A percentile compares a stretch with the other conserved stretches of the same genome.
phyloP scores from a whole-genome alignment of 495 filamentous ascomycete species.

The Tuber melanosporum region DNA sequence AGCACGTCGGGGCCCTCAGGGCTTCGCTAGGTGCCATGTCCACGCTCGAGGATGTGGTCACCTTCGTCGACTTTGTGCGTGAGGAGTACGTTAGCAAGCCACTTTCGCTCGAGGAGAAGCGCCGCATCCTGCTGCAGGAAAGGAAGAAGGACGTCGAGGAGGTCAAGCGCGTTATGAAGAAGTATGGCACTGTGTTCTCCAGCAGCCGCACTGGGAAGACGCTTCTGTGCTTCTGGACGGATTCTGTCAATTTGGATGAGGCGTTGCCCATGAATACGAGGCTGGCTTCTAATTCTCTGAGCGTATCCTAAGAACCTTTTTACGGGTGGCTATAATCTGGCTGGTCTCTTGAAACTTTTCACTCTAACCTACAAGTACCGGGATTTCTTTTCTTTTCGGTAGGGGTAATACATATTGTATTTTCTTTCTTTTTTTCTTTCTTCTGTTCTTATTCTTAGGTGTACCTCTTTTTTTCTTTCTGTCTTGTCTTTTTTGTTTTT shows the following conservation, averaged over 20 bases:
- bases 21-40: constrained; percentile 85
- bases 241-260: not conserved
- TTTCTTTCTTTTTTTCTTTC: not conserved
- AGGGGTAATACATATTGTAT: not conserved
- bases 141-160: not conserved
- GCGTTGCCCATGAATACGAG: not conserved
- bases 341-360: constrained; percentile 34
- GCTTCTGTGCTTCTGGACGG: constrained; percentile 2
- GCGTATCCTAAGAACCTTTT: not conserved
- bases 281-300: not conserved
- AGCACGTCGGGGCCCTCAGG: constrained; percentile 74
- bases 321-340: constrained; percentile 22
- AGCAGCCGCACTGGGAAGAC: constrained; percentile 1
- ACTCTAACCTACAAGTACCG: not conserved
- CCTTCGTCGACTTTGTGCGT: constrained; percentile 62
- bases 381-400: not conserved
- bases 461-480: not conserved
- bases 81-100: constrained; percentile 59
- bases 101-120: constrained; percentile 13
- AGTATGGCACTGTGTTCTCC: constrained; percentile 4
- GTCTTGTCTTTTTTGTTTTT: not conserved
- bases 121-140: constrained; percentile 10
- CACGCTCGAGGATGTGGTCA: constrained; percentile 62
- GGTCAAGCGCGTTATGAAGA: constrained; percentile 25
- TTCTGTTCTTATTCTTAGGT: not conserved